A percentile compares a stretch with the other conserved stretches of the same genome.
These are phyloP conservation scores for Glycyrrhiza uralensis DNA, from an alignment of 306 rosid species.

Conservation along the genomic window DNA sequence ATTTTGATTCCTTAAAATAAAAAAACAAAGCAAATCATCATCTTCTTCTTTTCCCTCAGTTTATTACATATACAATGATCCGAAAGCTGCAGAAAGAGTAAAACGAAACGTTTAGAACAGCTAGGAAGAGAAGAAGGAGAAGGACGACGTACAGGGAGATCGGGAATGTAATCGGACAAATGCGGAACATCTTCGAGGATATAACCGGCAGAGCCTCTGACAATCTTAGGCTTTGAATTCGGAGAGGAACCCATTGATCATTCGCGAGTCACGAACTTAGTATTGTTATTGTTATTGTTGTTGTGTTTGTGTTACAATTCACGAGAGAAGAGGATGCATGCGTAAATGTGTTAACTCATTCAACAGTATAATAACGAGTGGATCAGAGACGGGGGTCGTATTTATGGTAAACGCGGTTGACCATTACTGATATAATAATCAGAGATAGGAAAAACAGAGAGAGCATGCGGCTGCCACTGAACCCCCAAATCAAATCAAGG, in stretches of 20 bases:
- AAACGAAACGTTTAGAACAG: too few species aligned
- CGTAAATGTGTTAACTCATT: neutral
- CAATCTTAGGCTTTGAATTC: slow-evolving; percentile 40
- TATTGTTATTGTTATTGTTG: too few species aligned
- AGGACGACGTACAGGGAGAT: slow-evolving; percentile 64
- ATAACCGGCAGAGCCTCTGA: slow-evolving; percentile 57
- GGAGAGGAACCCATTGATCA: slow-evolving; percentile 38
- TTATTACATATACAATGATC: neutral
- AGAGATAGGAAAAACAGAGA: neutral
- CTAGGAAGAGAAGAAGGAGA: neutral
- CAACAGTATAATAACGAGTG: neutral
- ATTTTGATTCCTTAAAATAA: too few species aligned
- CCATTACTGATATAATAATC: too few species aligned
- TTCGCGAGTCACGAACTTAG: too few species aligned
- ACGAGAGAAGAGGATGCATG: neutral
- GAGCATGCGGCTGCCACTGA: too few species aligned
- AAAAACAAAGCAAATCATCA: too few species aligned
- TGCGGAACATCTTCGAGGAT: slow-evolving; percentile 88
- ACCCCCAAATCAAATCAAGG: neutral
- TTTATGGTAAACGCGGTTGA: slow-evolving; percentile 24
- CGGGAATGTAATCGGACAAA: slow-evolving; percentile 63
- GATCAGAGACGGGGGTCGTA: neutral
- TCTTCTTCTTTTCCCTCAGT: too few species aligned
- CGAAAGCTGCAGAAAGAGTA: too few species aligned
- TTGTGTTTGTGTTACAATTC: too few species aligned